These are phyloP conservation scores for Stenogyne calaminthoides DNA, from an alignment of 305 asterid genomes.

Conservation along the genomic window DNA sequence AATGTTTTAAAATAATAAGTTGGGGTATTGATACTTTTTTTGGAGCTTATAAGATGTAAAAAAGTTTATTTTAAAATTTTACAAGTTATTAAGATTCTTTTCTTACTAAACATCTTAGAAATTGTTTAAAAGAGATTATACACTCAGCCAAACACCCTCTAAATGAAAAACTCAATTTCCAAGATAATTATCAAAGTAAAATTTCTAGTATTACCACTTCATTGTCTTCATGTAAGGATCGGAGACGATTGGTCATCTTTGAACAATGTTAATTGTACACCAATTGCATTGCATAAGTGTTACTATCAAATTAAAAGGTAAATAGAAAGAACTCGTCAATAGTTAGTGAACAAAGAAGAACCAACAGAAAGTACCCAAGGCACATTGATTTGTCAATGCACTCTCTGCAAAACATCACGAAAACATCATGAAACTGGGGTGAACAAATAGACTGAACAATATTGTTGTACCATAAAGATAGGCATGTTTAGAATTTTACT, in stretches of 20 bases:
- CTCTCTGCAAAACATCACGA: slow-evolving; percentile 95
- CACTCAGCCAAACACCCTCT: no score
- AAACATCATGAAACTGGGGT: slow-evolving; percentile 78
- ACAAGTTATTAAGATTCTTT: no score
- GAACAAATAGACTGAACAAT: slow-evolving; percentile 26
- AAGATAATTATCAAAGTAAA: slow-evolving; percentile 26
- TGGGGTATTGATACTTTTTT: no score
- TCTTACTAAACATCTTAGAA: no score
- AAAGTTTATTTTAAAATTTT: no score
- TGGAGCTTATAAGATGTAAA: no score
- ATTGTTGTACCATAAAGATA: no score
- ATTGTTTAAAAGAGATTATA: no score
- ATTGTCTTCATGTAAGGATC: slow-evolving; percentile 49
- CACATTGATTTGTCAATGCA: slow-evolving; percentile 99
- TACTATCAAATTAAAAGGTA: neutral
- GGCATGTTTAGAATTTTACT: no score
- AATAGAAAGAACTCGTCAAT: slow-evolving; percentile 28
- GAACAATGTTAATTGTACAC: no score
- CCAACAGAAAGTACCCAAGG: slow-evolving; percentile 64
- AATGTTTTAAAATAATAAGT: no score
- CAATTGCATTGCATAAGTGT: no score
- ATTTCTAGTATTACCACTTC: slow-evolving; percentile 48
- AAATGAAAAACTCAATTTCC: neutral
- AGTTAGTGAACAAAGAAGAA: slow-evolving; percentile 29
- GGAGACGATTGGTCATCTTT: slow-evolving; percentile 70